Evolutionary conservation across 2,329 filamentous ascomycete species (phyloP).

Genomic region (Apiospora arundinis): DNA sequence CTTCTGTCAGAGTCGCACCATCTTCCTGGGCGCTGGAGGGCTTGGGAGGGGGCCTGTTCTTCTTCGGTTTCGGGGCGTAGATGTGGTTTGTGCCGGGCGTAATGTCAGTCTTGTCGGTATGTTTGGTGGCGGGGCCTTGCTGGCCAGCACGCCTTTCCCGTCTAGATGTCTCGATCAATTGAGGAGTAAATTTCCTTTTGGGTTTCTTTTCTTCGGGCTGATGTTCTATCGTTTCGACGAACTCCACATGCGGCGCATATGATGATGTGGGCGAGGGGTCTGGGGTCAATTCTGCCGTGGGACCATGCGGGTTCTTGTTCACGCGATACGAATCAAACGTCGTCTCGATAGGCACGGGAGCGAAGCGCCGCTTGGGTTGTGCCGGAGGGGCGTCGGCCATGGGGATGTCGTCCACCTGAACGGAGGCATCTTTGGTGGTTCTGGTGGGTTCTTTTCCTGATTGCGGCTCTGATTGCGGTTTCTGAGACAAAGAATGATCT

Average conservation of each 20-base stretch:
- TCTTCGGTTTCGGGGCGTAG: slow-evolving; percentile 55
- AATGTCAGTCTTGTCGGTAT: slow-evolving; percentile 75
- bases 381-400: slow-evolving; percentile 32
- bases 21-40: slow-evolving; percentile 32
- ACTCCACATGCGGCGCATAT: slow-evolving; percentile 42
- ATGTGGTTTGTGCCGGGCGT: slow-evolving; percentile 68
- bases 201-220: slow-evolving; percentile 37
- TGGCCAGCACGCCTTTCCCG: slow-evolving; percentile 73
- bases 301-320: slow-evolving; percentile 49
- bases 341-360: slow-evolving; percentile 75
- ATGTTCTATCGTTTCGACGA: slow-evolving; percentile 32
- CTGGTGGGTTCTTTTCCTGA: neutral
- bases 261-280: slow-evolving; percentile 59
- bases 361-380: slow-evolving; percentile 59
- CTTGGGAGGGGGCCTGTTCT: slow-evolving; percentile 34
- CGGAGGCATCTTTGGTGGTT: slow-evolving; percentile 37
- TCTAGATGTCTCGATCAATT: slow-evolving; percentile 81
- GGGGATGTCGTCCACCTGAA: slow-evolving; percentile 37
- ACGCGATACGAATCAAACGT: slow-evolving; percentile 66
- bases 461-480: neutral
- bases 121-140: slow-evolving; percentile 64
- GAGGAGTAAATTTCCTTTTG: slow-evolving; percentile 71
- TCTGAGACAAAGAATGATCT: slow-evolving; percentile 13
- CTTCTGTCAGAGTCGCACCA: slow-evolving; percentile 34
- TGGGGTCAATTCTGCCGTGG: slow-evolving; percentile 64